A percentile compares a stretch with the other conserved stretches of the same genome.
Conservation (phyloP, 441 rosid species). For the Flueggea neowawraea region DNA sequence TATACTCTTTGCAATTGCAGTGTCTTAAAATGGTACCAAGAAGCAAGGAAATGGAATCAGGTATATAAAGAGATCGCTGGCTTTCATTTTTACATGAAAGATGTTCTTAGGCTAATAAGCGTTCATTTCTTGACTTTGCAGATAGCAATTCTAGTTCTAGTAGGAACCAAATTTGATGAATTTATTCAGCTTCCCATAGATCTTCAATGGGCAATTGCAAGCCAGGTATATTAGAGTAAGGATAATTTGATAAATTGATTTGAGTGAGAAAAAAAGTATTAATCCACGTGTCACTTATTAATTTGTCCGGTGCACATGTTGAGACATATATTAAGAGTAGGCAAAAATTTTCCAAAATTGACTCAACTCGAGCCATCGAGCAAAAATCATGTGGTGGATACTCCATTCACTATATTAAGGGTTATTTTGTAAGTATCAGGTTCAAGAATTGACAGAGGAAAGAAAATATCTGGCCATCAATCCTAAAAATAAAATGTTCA, state of each 20-base stretch:
- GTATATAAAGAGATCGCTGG: conserved; percentile 20
- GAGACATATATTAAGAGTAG: no score
- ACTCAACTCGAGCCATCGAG: no score
- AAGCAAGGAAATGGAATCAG: conserved; percentile 81
- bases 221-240: conserved; percentile 47
- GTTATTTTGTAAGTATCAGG: background rate
- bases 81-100: background rate
- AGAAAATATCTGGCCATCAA: no score
- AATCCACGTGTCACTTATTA: no score
- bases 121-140: conserved; percentile 19
- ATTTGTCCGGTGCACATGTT: no score
- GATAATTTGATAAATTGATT: background rate
- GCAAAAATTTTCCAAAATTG: no score
- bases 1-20: conserved; percentile 26
- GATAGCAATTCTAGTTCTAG: conserved; percentile 64
- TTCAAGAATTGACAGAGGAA: background rate
- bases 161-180: conserved; percentile 90
- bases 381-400: no score
- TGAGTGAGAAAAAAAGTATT: background rate
- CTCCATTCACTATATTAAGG: no score
- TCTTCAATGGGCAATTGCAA: conserved; percentile 84
- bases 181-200: conserved; percentile 90
- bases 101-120: background rate
- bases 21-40: conserved; percentile 69
- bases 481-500: no score